These are phyloP conservation scores for Melampsora americana DNA, from an alignment of 1,284 basidiomycete species.

Conservation along the genomic window DNA sequence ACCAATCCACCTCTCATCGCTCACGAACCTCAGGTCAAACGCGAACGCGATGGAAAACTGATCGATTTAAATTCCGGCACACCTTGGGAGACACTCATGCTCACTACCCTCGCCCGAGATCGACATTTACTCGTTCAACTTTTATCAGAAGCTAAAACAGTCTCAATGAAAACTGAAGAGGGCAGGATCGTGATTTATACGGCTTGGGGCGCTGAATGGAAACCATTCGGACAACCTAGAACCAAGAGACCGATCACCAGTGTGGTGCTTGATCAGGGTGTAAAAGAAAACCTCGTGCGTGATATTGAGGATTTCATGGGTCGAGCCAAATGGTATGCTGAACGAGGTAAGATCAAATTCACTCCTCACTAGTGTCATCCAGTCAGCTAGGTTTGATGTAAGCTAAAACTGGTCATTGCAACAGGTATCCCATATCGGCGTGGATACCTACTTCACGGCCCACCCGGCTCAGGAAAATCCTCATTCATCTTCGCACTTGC, in stretches of 20 bases:
- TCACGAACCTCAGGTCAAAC: conserved; percentile 66
- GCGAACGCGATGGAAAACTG: conserved; percentile 85
- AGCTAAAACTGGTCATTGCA: conserved; percentile 12
- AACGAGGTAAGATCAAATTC: conserved; percentile 66
- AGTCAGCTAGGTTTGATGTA: conserved; percentile 42
- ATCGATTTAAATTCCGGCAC: conserved; percentile 85
- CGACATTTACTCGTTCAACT: conserved; percentile 75
- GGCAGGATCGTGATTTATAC: conserved; percentile 95
- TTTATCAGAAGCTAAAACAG: conserved; percentile 78
- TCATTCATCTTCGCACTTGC: conserved; percentile 98
- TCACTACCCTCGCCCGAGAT: conserved; percentile 86
- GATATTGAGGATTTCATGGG: conserved; percentile 80
- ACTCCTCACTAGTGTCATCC: background rate
- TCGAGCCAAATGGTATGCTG: conserved; percentile 89
- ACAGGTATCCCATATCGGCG: conserved; percentile 95
- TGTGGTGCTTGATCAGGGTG: conserved; percentile 80
- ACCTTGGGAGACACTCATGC: conserved; percentile 95
- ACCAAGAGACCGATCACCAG: conserved; percentile 80
- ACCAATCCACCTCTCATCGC: background rate
- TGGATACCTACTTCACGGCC: conserved; percentile 91
- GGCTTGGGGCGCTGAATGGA: conserved; percentile 94
- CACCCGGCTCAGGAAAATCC: conserved; percentile 96
- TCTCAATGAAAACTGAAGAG: conserved; percentile 80
- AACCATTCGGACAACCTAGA: conserved; percentile 87
- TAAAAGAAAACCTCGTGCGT: conserved; percentile 71